Evolutionary conservation across 495 filamentous ascomycete genomes (phyloP).

Genomic region (Penicillium malachiteum): DNA sequence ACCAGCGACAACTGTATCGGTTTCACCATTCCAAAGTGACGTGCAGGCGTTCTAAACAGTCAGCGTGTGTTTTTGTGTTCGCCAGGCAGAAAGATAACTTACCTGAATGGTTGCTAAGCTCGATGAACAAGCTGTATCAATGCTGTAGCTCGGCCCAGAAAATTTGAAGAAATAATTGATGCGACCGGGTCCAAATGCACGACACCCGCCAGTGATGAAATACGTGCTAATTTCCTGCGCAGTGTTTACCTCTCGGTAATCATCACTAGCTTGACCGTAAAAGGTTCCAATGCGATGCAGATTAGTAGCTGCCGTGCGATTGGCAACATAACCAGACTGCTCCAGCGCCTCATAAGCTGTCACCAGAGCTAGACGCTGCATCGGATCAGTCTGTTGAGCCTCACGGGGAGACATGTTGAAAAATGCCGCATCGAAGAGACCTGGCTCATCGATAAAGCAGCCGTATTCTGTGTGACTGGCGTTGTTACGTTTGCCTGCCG

Average conservation of each 20-base stretch:
- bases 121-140: conserved; percentile 77
- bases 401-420: conserved; percentile 41
- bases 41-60: conserved; percentile 55
- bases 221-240: conserved; percentile 75
- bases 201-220: conserved; percentile 69
- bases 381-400: conserved; percentile 67
- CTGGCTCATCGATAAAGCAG: conserved; percentile 29
- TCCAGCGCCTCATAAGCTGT: conserved; percentile 79
- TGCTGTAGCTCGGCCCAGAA: conserved; percentile 64
- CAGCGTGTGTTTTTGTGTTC: too few relatives aligned
- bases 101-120: conserved; percentile 47
- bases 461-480: conserved; percentile 35
- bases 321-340: conserved; percentile 55
- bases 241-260: conserved; percentile 75
- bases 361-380: conserved; percentile 70
- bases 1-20: conserved; percentile 72
- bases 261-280: conserved; percentile 78
- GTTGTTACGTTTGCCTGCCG: conserved; percentile 36
- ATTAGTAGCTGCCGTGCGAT: conserved; percentile 1
- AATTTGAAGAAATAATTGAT: conserved; percentile 56
- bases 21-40: conserved; percentile 62
- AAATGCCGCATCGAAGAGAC: conserved; percentile 27
- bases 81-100: too few relatives aligned
- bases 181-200: conserved; percentile 66
- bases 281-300: conserved; percentile 68